Conservation (phyloP, 225 moss, liverwort and hornwort species). For the Asterella californica region DNA sequence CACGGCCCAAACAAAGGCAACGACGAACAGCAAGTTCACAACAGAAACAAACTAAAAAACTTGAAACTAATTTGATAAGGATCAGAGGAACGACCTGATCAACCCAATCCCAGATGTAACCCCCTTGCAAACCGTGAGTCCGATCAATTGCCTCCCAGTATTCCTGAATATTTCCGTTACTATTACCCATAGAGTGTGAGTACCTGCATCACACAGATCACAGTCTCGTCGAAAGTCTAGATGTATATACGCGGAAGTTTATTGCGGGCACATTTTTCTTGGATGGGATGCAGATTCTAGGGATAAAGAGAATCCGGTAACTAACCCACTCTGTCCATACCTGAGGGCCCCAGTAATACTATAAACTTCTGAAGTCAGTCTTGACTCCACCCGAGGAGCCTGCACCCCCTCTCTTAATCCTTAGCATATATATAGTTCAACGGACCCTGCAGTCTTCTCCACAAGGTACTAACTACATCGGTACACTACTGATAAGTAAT, state of each 20-base stretch:
- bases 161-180: constrained; percentile 84
- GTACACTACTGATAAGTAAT: too few species aligned
- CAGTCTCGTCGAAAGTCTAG: neutral
- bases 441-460: too few species aligned
- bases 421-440: too few species aligned
- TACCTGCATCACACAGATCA: constrained; percentile 51
- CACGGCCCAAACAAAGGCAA: neutral
- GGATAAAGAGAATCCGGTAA: neutral
- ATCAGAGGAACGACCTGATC: constrained; percentile 58
- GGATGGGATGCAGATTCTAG: neutral
- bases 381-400: too few species aligned
- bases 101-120: constrained; percentile 99
- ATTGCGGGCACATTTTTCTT: neutral
- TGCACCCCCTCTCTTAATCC: too few species aligned
- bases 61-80: neutral
- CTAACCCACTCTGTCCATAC: neutral
- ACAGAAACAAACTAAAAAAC: neutral
- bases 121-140: constrained; percentile 89
- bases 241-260: neutral
- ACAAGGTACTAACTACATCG: too few species aligned
- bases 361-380: too few species aligned
- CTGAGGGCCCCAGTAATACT: neutral
- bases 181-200: constrained; percentile 98
- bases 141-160: constrained; percentile 86
- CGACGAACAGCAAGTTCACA: neutral